Base-by-base conservation (phyloP, 192 early-diverging fungal species). In the Coemansia sp. region DNA sequence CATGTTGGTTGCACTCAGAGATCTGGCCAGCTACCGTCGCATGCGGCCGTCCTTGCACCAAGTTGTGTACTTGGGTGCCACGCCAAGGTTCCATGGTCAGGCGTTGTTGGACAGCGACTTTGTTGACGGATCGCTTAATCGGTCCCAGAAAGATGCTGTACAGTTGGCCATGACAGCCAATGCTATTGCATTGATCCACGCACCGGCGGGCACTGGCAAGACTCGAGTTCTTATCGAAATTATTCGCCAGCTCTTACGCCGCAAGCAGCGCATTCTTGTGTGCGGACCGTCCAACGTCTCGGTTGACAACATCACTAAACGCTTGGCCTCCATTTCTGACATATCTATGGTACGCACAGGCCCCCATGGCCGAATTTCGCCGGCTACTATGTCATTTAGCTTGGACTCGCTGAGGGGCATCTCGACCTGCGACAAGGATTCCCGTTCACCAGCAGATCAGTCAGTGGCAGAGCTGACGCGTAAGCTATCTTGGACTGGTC, bases 211-310 rank as follows among this genome's bases (percentile, higher is more conserved):
- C 47, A 94, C 94, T n/a, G 95, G 95, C 44, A 96, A 97, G 73
- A 97, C 96, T 1, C 88, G 93, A 62, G 94, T 93, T 11, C 65
- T 93, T 11, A 90, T 97, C 7, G 96, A 96, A 77, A 78, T 95
- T 18, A 84, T 97, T 34, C 88, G 92, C 29, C 94, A 94, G 70
- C 80, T 97, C 3, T 74, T 71, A 6, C 76, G 69, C 1, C 72
- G 80, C 3, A 85, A 86, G 10, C 77, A 90, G 47, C 77, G 89
- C 1, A 86, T 97, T 8, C 76, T 97, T 2, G 94, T 96, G 2
- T 97, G 96, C 70, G 96, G 90, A 1, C 95, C 95, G 1, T 92
- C 90, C 16, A 97, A 96, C 65, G 92, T 95, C 38, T 88, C 92
- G 49, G 94, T 89, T 82, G 95, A 96, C 71, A 97, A 95, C 69